phyloP scores from a whole-genome alignment of 2,329 filamentous ascomycete species.

The Fusarium sp. region DNA sequence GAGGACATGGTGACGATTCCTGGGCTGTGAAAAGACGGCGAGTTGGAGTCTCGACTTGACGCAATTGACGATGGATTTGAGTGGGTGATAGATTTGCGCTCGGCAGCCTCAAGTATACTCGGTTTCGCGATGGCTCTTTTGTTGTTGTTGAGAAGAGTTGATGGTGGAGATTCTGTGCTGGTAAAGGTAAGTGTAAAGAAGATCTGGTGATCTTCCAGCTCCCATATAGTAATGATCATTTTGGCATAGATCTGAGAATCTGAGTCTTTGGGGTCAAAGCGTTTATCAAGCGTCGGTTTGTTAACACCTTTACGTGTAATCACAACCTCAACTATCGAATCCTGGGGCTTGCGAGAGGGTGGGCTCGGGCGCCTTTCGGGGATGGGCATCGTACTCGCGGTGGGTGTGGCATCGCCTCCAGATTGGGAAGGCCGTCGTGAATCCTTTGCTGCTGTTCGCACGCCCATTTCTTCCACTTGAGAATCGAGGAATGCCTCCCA shows the following conservation, averaged over 20 bases:
- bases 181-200: conserved; percentile 84
- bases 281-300: conserved; percentile 52
- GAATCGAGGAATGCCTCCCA: conserved; percentile 70
- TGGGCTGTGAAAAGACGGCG: conserved; percentile 63
- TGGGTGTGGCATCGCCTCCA: conserved; percentile 54
- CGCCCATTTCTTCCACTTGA: conserved; percentile 58
- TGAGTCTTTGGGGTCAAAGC: conserved; percentile 51
- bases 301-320: conserved; percentile 63
- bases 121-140: conserved; percentile 55
- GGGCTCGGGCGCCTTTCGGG: conserved; percentile 49
- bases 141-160: conserved; percentile 46
- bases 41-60: conserved; percentile 61
- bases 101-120: conserved; percentile 58
- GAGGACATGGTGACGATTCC: conserved; percentile 63
- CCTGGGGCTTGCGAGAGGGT: conserved; percentile 56
- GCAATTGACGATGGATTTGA: conserved; percentile 60
- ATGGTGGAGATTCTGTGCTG: conserved; percentile 59
- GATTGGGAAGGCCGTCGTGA: conserved; percentile 35
- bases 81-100: conserved; percentile 57
- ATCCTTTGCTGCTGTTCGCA: conserved; percentile 42
- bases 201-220: conserved; percentile 71
- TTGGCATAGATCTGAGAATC: conserved; percentile 68
- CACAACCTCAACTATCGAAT: conserved; percentile 75
- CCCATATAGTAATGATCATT: conserved; percentile 82
- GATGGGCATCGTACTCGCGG: conserved; percentile 41